Conservation (phyloP, 352 stramenopile genomes). For the Globisporangium orthogonon region DNA sequence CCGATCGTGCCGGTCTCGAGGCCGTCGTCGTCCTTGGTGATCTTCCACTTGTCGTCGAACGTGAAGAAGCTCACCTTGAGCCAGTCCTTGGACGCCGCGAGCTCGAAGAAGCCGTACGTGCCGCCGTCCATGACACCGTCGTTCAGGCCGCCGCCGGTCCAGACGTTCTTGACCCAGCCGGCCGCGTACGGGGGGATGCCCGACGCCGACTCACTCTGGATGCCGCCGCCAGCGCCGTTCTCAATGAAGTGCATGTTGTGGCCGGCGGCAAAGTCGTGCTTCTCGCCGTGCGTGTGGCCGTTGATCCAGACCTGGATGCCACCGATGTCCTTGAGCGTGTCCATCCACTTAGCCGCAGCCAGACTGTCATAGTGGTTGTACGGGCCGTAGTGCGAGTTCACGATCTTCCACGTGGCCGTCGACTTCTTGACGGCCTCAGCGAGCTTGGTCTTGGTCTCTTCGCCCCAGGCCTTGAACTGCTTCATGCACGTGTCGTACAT, state of each 20-base stretch:
- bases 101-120: slow-evolving; percentile 32
- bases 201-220: slow-evolving; percentile 75
- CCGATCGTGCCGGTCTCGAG: slow-evolving; percentile 13
- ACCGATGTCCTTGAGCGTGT: slow-evolving; percentile 32
- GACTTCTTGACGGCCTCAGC: slow-evolving; percentile 42
- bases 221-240: slow-evolving; percentile 75
- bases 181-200: slow-evolving; percentile 49
- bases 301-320: slow-evolving; percentile 68
- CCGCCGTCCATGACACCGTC: slow-evolving; percentile 23
- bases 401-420: slow-evolving; percentile 77
- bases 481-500: slow-evolving; percentile 63
- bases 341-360: slow-evolving; percentile 62
- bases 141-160: slow-evolving; percentile 24
- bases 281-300: slow-evolving; percentile 74
- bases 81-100: slow-evolving; percentile 25
- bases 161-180: slow-evolving; percentile 47
- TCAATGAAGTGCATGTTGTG: slow-evolving; percentile 63
- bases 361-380: slow-evolving; percentile 62
- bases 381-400: slow-evolving; percentile 81
- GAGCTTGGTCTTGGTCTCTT: slow-evolving; percentile 61
- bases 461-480: slow-evolving; percentile 58
- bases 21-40: slow-evolving; percentile 19
- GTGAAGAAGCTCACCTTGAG: slow-evolving; percentile 35
- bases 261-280: slow-evolving; percentile 51
- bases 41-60: slow-evolving; percentile 29